Evolutionary conservation across 331 rosid species (phyloP).

Genomic region (Malus hybrid): DNA sequence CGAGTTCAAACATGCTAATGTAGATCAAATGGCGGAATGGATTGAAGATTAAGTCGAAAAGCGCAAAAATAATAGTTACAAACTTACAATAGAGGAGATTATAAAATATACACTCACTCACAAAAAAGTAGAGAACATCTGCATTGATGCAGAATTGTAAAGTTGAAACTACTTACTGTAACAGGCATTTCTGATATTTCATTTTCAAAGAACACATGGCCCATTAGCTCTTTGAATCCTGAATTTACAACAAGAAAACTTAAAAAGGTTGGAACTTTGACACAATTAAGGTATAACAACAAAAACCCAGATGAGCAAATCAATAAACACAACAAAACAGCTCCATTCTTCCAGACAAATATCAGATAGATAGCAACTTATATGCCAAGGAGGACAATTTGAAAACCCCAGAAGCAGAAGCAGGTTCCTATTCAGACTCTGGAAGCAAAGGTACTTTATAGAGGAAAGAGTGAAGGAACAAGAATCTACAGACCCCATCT

Average conservation of each 20-base stretch:
- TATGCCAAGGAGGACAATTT: not conserved
- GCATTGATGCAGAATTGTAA: not conserved
- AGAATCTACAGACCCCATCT: constrained; percentile 12
- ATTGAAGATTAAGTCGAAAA: not conserved
- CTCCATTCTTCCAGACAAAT: not conserved
- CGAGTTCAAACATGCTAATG: not conserved
- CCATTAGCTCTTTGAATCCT: constrained; percentile 28
- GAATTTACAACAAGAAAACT: not conserved
- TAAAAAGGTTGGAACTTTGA: not conserved
- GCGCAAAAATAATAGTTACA: not conserved
- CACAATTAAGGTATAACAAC: not conserved
- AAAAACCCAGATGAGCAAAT: not conserved
- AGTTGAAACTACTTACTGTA: constrained; percentile 18
- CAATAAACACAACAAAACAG: not conserved
- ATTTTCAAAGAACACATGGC: constrained; percentile 15
- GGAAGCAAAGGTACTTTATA: not conserved
- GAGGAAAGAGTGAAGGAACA: constrained; percentile 15
- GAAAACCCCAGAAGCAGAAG: constrained; percentile 18
- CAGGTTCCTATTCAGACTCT: not conserved
- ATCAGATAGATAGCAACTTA: not conserved
- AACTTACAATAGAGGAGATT: not conserved
- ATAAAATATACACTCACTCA: not conserved
- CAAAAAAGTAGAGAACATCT: not conserved
- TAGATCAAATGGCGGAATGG: not conserved
- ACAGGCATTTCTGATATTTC: constrained; percentile 20